A percentile compares a stretch with the other conserved stretches of the same genome.
Conservation (phyloP, 1,284 basidiomycete species). For the Xerocomus amazonicus region DNA sequence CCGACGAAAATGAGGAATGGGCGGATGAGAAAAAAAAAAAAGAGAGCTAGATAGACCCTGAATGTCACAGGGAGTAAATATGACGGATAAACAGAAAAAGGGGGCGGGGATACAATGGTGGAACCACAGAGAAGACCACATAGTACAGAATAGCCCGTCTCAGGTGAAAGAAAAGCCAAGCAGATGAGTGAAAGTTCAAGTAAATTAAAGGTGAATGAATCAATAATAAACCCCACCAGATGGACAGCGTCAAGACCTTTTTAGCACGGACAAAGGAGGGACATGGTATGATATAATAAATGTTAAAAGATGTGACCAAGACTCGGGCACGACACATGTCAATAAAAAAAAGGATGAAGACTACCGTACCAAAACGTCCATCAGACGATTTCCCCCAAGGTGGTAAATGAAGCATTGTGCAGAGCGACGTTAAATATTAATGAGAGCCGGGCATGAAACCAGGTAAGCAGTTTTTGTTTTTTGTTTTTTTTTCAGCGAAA, state of each 20-base stretch:
- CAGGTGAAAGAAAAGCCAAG: neutral
- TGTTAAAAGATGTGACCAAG: too few relatives aligned
- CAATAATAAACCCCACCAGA: conserved; percentile 10
- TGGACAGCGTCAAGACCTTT: conserved; percentile 10
- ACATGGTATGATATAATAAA: conserved; percentile 17
- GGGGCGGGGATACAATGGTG: conserved; percentile 1
- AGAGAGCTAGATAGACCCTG: neutral
- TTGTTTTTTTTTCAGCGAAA: neutral
- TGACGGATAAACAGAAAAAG: conserved; percentile 23
- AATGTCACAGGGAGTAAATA: conserved; percentile 5
- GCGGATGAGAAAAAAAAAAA: neutral
- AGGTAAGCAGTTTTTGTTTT: conserved; percentile 2
- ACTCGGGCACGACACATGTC: neutral
- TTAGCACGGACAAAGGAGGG: conserved; percentile 11
- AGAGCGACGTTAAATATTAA: conserved; percentile 7
- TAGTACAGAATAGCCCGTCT: conserved; percentile 10
- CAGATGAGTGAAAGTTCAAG: conserved; percentile 5
- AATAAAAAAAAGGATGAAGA: conserved; percentile 3
- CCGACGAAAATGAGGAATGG: neutral
- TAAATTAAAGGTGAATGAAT: conserved; percentile 1
- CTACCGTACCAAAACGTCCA: conserved; percentile 11
- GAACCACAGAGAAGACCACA: conserved; percentile 6
- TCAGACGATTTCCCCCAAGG: conserved; percentile 5
- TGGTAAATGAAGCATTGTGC: neutral
- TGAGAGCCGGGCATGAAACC: neutral